phyloP scores from a whole-genome alignment of 306 rosid genomes.

The Citrullus mucosospermus region DNA sequence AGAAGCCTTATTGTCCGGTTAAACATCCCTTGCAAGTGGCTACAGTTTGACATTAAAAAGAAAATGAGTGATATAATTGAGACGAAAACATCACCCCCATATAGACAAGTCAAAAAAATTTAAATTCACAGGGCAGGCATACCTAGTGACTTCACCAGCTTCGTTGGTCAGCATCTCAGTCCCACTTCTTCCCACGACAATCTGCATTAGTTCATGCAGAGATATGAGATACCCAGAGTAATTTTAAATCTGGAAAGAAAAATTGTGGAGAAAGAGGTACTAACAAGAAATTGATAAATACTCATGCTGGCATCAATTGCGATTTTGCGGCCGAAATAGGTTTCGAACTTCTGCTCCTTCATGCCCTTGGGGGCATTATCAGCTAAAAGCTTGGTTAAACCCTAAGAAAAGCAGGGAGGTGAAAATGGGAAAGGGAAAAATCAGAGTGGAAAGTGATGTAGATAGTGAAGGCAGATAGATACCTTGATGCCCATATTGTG shows the following conservation, averaged over 20 bases:
- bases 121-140: background rate
- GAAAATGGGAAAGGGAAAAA: background rate
- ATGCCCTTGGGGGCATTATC: conserved; percentile 86
- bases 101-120: no score
- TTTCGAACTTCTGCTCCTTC: conserved; percentile 92
- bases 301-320: conserved; percentile 98
- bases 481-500: conserved; percentile 74
- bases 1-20: conserved; percentile 82
- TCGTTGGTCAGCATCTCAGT: conserved; percentile 91
- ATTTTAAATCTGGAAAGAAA: background rate
- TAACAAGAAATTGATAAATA: conserved; percentile 91
- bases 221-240: background rate
- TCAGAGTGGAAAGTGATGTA: background rate
- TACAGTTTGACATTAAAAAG: conserved; percentile 4
- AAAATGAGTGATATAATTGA: background rate
- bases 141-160: conserved; percentile 99
- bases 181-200: conserved; percentile 94
- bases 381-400: conserved; percentile 96
- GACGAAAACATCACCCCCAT: conserved; percentile 4
- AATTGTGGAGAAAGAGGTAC: background rate
- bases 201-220: conserved; percentile 32
- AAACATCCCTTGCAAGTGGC: conserved; percentile 99
- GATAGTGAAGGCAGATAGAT: conserved; percentile 9
- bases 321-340: conserved; percentile 87
- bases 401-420: conserved; percentile 28